Base-by-base conservation (phyloP, 352 stramenopile species). In the Hyaloperonospora arabidopsidis region DNA sequence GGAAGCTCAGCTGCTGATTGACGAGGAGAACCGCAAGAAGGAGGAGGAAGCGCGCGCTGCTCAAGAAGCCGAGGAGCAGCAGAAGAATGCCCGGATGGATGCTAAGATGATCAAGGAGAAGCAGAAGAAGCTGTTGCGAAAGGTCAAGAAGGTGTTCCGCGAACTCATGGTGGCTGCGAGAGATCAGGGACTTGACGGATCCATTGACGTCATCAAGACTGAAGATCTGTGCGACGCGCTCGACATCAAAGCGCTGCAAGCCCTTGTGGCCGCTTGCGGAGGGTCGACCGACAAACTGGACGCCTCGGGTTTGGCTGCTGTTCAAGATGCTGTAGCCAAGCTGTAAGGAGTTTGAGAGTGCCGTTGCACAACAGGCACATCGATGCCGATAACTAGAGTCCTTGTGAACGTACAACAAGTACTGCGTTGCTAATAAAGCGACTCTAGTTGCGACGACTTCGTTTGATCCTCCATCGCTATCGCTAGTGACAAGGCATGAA, bases 121-220 rank as follows among this genome's bases (percentile, higher is more conserved):
- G 76, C 74, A 90, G 64, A 91, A 91, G 58, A 89, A 89, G 66
- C 52, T 84, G 10, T 84, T 86, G 60, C 79, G 77, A 19, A 89
- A 89, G 68, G 67, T 93, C 41, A 89, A 90, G 69, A 89, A 93
- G 69, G 54, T 70, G 15, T 93, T 93, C 71, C 78, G 80, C 19
- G 80, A 89, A 64, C 67, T 89, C 46, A 87, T 87, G 74, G 52
- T 67, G 14, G 75, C 68, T 0, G 79, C 76, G 17, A 66, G 74
- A n/a, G 73, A 84, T 53, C 72, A 87, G 63, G 64, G 61, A 36
- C 57, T 84, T 5, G 75, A 79, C 2, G 76, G 68, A 45, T 67
- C 76, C 19, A 72, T 89, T 54, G 74, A 87, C 59, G 63, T 83
- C 40, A 67, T 82, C 60, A 80, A 91, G 72, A 85, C 76, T 41